Base-by-base conservation (phyloP, 1,139 yeast species). In the Geotrichum aggregatum region DNA sequence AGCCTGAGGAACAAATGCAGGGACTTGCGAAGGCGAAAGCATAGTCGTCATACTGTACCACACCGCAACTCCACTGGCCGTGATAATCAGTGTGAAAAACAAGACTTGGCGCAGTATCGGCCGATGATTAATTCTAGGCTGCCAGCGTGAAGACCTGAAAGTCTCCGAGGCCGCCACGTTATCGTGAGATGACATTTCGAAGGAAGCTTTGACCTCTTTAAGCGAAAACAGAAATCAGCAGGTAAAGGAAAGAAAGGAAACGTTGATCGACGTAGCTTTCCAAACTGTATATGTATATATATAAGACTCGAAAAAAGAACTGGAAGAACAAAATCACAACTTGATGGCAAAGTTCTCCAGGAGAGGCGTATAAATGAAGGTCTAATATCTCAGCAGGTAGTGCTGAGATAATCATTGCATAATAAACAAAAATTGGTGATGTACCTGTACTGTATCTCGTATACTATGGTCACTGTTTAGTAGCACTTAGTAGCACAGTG, bases 1-100 rank as follows among this genome's bases (percentile, higher is more conserved):
- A 2, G 62, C 53, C 56, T 61, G 58, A n/a, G 67, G 67, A 45
- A 64, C 57, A 38, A 64, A 54, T 19, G 60, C 56, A 2, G 67
- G 66, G 7, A 52, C 48, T 19, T 50, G 50, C 16, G 22, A 22
- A 5, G 36, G 16, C 40, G 30, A 41, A 3, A 43, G 24, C 43
- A 49, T 16, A 7, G 43, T 30, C 31, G 33, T 16, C 47, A 35
- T 34, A 30, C 43, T 43, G 24, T 31, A 47, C 45, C 45, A 40
- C n/a, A 47, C 24, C 34, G 14, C 41, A 8, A 35, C 30, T 24
- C 40, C 49, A 22, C 49, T 35, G 26, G 44, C 7, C 10, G 41
- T 14, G 38, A 44, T 14, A 14, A 45, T n/a, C 6, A 28, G 18
- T 10, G 18, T 14, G 8, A 45, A 10, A 6, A 36, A n/a, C 14